phyloP scores from a whole-genome alignment of 2,329 filamentous ascomycete genomes.

The Arthrobotrys pseudoclavata region DNA sequence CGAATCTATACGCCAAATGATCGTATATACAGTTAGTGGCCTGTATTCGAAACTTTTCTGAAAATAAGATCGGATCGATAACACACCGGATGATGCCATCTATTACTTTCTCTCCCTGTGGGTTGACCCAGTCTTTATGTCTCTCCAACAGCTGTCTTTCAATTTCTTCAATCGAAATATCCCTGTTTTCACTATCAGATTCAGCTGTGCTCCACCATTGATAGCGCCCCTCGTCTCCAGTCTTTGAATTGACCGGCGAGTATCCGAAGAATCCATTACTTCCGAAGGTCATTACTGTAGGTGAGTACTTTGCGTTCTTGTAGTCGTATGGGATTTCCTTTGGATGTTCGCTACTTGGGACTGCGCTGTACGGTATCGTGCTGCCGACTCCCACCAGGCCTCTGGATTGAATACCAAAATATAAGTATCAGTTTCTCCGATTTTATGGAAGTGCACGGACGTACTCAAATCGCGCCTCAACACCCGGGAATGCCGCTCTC shows the following conservation, averaged over 20 bases:
- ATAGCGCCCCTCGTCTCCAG: constrained; percentile 47
- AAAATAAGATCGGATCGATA: neutral
- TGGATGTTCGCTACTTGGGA: constrained; percentile 50
- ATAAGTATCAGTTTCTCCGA: neutral
- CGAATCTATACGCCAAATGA: constrained; percentile 14
- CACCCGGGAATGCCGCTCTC: constrained; percentile 40
- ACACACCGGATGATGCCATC: constrained; percentile 38
- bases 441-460: neutral
- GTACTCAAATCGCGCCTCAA: constrained; percentile 54
- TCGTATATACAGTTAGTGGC: neutral
- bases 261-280: constrained; percentile 57
- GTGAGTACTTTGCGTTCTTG: constrained; percentile 48
- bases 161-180: constrained; percentile 52
- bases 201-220: constrained; percentile 59
- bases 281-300: constrained; percentile 56
- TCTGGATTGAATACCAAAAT: constrained; percentile 7
- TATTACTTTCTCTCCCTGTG: constrained; percentile 40
- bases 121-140: constrained; percentile 56
- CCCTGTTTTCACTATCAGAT: constrained; percentile 38
- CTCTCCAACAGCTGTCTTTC: constrained; percentile 41
- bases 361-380: constrained; percentile 31
- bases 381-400: constrained; percentile 51
- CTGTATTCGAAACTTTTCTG: neutral
- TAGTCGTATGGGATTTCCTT: constrained; percentile 54
- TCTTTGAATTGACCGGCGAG: constrained; percentile 46